Evolutionary conservation across 441 rosid species (phyloP), one percentile per base, ranked within the genome.

Genomic region (Erodium trifolium): DNA sequence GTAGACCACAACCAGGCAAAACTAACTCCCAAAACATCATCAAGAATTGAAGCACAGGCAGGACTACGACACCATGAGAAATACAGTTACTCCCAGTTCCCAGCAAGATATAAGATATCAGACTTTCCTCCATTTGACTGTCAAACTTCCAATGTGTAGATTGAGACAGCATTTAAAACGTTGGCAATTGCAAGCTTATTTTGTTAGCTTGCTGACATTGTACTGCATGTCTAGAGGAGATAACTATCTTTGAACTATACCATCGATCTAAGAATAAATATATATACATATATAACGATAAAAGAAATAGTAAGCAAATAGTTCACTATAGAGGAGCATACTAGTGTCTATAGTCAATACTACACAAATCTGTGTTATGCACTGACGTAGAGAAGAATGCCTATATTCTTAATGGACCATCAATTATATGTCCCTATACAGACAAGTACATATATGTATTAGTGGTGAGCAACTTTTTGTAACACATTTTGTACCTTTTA

Each of bases 71-170:
- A 43, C 49, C 49, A 8, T 43, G 12, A 8, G 49, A 11, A 43
- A 43, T 43, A 43, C 49, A 23, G 27, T 0, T 23, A 23, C 27
- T 43, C 49, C 49, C 49, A 43, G 49, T 43, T 43, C 49, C 49
- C 49, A 11, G 49, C 49, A 43, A 34, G 37, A 34, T 34, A 34
- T 34, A 3, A 34, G 37, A 57, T 7, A 55, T 14, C 62, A 55
- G 62, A 55, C 14, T 55, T 57, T 57, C 16, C 23, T 57, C 27
- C 37, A 57, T 57, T 57, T 57, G 63, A 57, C 63, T 16, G 63
- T 57, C 63, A 16, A 16, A 57, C 12, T 17, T 57, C 63, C 63
- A 57, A 57, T 16, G 6, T 57, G 47, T 41, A 41, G 47, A 41
- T 41, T 8, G 49, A 9, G 49, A 0, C 8, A 43, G 7, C 47